These are phyloP conservation scores for Populus alba DNA, from an alignment of 345 rosid species.

Conservation along the genomic window DNA sequence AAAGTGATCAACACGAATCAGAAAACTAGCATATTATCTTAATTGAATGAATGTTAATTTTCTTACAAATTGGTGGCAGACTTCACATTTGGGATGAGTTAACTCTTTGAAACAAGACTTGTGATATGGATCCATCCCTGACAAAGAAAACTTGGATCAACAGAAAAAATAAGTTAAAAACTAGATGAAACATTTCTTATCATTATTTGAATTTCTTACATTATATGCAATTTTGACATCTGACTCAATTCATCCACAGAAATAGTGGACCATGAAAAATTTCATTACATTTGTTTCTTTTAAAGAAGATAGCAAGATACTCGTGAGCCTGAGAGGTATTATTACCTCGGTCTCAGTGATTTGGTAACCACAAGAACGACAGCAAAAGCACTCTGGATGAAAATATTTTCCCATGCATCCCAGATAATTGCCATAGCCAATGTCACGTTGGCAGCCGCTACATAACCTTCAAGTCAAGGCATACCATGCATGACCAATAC, in stretches of 20 bases:
- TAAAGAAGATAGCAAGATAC: neutral
- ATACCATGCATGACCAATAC: neutral
- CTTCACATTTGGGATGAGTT: conserved; percentile 94
- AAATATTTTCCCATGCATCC: conserved; percentile 79
- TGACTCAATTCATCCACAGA: no score
- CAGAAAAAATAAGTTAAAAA: conserved; percentile 31
- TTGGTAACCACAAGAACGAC: conserved; percentile 62
- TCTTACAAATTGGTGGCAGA: conserved; percentile 88
- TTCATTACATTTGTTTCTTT: no score
- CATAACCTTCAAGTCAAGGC: conserved; percentile 51
- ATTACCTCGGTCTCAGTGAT: conserved; percentile 83
- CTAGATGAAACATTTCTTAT: neutral
- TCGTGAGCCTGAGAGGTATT: conserved; percentile 3
- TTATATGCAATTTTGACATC: neutral
- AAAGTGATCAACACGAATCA: neutral
- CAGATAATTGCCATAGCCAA: conserved; percentile 70
- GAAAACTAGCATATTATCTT: neutral
- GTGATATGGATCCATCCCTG: conserved; percentile 75
- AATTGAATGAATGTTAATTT: neutral
- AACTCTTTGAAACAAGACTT: conserved; percentile 85
- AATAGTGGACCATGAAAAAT: no score
- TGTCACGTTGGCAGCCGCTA: conserved; percentile 65
- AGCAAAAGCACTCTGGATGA: conserved; percentile 88
- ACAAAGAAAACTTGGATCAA: conserved; percentile 71
- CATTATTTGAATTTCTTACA: neutral